Evolutionary conservation across 2,329 filamentous ascomycete genomes (phyloP).

Genomic region (Chaetomium sp.): DNA sequence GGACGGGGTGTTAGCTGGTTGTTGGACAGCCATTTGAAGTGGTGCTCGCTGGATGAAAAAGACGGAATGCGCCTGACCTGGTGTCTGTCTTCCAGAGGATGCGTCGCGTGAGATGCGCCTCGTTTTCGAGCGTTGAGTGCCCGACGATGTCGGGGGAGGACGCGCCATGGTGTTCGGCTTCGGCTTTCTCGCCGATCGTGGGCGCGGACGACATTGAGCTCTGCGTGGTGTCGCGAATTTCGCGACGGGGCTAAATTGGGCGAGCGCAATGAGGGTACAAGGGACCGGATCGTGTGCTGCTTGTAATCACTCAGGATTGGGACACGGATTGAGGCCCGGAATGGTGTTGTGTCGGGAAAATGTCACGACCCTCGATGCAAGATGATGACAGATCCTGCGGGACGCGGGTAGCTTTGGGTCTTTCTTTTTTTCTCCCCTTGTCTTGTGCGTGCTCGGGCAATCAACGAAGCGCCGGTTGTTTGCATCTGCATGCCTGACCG

Average conservation of each 20-base stretch:
- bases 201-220: too few species aligned
- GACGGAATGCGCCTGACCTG: conserved; percentile 1
- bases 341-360: too few species aligned
- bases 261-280: too few species aligned
- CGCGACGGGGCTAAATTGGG: too few species aligned
- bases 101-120: conserved; percentile 12
- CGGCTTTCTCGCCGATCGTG: neutral
- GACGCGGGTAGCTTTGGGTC: too few species aligned
- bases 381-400: too few species aligned
- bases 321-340: too few species aligned
- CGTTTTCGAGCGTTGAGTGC: neutral
- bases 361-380: too few species aligned
- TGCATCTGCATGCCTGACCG: neutral
- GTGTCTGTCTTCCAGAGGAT: conserved; percentile 20
- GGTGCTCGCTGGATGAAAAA: neutral
- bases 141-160: neutral
- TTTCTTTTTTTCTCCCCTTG: neutral
- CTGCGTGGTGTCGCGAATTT: too few species aligned
- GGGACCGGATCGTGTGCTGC: too few species aligned
- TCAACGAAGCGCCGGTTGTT: neutral
- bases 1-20: neutral
- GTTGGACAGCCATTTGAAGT: neutral
- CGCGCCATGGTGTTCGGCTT: neutral
- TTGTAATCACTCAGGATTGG: too few species aligned
- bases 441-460: neutral